Base-by-base conservation (phyloP, 495 filamentous ascomycete species). In the Aspergillus hancockii region DNA sequence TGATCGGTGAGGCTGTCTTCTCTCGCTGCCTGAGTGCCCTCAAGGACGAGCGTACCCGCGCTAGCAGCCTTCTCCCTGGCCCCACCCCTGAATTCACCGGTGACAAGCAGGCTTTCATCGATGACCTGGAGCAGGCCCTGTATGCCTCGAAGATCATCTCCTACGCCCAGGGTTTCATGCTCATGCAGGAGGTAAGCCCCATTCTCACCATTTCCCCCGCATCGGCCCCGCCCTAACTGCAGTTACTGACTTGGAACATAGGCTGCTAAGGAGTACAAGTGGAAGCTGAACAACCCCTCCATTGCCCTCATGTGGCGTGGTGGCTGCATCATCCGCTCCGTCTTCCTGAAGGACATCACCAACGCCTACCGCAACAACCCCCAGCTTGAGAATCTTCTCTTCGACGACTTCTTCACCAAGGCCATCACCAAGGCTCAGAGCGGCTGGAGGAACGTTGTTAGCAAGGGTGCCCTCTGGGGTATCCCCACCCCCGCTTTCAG, bases 61-160 rank as follows among this genome's bases (percentile, higher is more conserved):
- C 95, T 62, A 85, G 91, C 64, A 79, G 77, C 63, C 81, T 93
- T 73, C 90, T 98, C 38, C 71, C 83, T 61, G 91, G 92, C 50
- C 91, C 90, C 38, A 83, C 80, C 63, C 87, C 82, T 60, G 85
- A 87, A 57, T 98, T 97, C 79, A 81, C 85, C 45, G 94, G 93
- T 69, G 85, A 97, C 85, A 92, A 89, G 84, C 82, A 93, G 72
- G 81, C 90, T 74, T 94, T 97, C 85, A 83, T 98, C 67, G 90
- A 91, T 60, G 91, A 98, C 78, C 88, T 98, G 47, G 94, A 98
- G 82, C 94, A 98, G 83, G 94, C 94, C 59, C 86, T 98, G 57
- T 98, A 98, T 68, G 94, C 94, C 56, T 98, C 94, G 59, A 98
- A 98, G 88, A 98, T 98, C 69, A 97, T 98, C 78, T 98, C 94